phyloP scores from a whole-genome alignment of 805 yeast genomes.

The Yarrowia hollandica region DNA sequence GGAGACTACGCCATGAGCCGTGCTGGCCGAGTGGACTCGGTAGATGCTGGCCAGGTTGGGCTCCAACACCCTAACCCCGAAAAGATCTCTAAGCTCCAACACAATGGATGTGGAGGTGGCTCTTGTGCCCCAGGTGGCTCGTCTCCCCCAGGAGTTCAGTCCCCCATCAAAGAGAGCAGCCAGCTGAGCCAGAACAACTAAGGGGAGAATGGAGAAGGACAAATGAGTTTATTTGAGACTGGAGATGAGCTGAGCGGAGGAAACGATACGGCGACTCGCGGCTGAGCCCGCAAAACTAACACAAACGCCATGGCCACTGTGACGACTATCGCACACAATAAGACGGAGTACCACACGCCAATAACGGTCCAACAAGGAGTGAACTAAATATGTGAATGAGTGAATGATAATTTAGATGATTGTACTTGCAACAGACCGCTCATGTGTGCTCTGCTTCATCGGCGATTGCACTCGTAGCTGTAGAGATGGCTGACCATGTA shows the following conservation, averaged over 20 bases:
- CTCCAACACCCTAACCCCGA: constrained; percentile 37
- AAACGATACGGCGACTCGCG: constrained; percentile 22
- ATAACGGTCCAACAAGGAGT: constrained; percentile 24
- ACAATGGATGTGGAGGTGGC: constrained; percentile 11
- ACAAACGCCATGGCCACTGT: constrained; percentile 16
- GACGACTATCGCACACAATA: background rate
- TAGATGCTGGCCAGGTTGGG: constrained; percentile 40
- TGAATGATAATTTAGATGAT: constrained; percentile 20
- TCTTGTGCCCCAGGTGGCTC: constrained; percentile 13
- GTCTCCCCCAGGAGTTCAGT: constrained; percentile 16
- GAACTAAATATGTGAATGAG: constrained; percentile 21
- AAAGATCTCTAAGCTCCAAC: constrained; percentile 33
- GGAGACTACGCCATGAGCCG: constrained; percentile 85
- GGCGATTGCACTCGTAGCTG: too few species aligned
- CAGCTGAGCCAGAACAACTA: constrained; percentile 28
- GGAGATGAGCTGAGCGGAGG: background rate
- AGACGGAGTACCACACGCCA: constrained; percentile 5
- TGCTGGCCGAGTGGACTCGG: constrained; percentile 42
- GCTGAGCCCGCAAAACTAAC: constrained; percentile 26
- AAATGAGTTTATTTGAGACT: too few species aligned
- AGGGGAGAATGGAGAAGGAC: background rate
- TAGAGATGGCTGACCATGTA: too few species aligned
- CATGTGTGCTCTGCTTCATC: too few species aligned
- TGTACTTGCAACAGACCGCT: too few species aligned
- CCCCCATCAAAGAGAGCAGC: constrained; percentile 29